These are phyloP conservation scores for Saussurea involucrata DNA, from an alignment of 129 eudicot genomes.

Conservation along the genomic window DNA sequence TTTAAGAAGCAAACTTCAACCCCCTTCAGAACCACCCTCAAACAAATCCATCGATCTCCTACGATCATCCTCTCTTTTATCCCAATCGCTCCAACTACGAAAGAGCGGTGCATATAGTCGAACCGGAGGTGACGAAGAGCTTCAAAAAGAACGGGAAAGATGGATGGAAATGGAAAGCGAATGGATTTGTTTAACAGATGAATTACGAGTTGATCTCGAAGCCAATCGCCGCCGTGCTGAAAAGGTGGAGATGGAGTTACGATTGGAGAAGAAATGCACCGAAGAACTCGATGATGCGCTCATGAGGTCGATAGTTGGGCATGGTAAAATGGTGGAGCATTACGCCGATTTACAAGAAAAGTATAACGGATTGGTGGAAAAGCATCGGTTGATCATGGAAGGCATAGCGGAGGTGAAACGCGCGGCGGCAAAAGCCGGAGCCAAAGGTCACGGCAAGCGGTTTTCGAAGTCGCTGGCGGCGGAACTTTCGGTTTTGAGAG, in stretches of 20 bases:
- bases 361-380: constrained; percentile 60
- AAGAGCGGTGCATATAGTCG: constrained; percentile 52
- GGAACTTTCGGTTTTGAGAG: constrained; percentile 80
- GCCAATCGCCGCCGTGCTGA: constrained; percentile 70
- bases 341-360: constrained; percentile 86
- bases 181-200: constrained; percentile 93
- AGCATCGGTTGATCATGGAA: constrained; percentile 63
- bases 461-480: constrained; percentile 75
- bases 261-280: constrained; percentile 72
- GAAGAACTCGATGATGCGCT: constrained; percentile 91
- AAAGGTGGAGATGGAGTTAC: constrained; percentile 65
- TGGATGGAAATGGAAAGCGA: constrained; percentile 99
- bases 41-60: constrained; percentile 50
- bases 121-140: constrained; percentile 52
- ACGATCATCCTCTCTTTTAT: constrained; percentile 60
- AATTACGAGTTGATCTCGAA: constrained; percentile 78
- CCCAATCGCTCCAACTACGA: constrained; percentile 70
- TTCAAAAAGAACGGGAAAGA: constrained; percentile 76
- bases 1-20: constrained; percentile 52
- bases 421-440: constrained; percentile 90
- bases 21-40: constrained; percentile 34
- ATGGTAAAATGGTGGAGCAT: constrained; percentile 88
- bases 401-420: constrained; percentile 74
- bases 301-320: constrained; percentile 62
- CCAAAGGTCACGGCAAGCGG: constrained; percentile 77